Conservation (phyloP, 1,284 basidiomycete species). For the Rhizoctonia solani region DNA sequence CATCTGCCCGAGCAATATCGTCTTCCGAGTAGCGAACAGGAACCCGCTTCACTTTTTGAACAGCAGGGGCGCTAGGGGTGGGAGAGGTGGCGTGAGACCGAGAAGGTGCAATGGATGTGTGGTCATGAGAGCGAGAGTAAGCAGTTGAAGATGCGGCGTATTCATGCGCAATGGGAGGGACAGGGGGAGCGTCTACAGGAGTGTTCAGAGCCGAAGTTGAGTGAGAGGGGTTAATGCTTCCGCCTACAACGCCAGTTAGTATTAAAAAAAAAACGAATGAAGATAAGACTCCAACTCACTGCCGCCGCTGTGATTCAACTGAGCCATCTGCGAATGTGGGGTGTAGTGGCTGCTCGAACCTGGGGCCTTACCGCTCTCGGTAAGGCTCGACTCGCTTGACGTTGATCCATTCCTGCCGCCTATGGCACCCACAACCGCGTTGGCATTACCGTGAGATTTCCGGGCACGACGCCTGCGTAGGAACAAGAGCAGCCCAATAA, state of each 20-base stretch:
- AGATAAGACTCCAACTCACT: constrained; percentile 6
- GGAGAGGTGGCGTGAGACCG: constrained; percentile 13
- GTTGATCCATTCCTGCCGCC: constrained; percentile 1
- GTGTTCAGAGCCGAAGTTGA: constrained; percentile 22
- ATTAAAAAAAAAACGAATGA: neutral
- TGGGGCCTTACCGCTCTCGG: constrained; percentile 12
- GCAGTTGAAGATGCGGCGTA: no score
- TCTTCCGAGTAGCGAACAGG: constrained; percentile 31
- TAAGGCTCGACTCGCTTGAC: constrained; percentile 28
- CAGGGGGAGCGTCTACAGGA: constrained; percentile 10
- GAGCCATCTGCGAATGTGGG: constrained; percentile 31
- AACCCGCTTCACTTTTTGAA: constrained; percentile 26
- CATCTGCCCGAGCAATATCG: constrained; percentile 19
- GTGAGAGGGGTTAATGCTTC: constrained; percentile 5
- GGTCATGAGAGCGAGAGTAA: no score
- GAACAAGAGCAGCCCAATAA: constrained; percentile 18
- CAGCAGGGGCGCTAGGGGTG: constrained; percentile 3
- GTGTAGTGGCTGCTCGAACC: constrained; percentile 25
- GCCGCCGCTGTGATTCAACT: constrained; percentile 13
- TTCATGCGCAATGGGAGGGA: constrained; percentile 3
- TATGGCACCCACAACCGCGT: neutral
- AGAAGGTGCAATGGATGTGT: neutral
- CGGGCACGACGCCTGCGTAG: constrained; percentile 27
- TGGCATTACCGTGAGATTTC: neutral
- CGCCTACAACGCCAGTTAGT: constrained; percentile 1